Evolutionary conservation across 768 basidiomycete species (phyloP), one percentile per base, ranked within the genome.

Genomic region (Amanita molliuscula): DNA sequence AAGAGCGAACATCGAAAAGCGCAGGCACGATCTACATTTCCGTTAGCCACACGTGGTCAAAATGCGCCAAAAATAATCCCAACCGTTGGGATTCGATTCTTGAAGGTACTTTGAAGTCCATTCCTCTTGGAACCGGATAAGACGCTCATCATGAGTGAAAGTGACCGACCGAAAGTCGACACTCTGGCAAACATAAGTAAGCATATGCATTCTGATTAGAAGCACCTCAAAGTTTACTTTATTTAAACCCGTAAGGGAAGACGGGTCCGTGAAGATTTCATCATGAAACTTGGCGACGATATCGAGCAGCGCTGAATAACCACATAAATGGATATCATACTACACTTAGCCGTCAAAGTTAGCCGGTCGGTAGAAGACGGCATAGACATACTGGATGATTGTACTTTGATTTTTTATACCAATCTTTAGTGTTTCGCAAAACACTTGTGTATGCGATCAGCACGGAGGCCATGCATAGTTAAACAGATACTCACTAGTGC

Each of bases 321-420:
- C 82, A 57, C 84, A 88, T 21, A 88, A 67, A 53, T 88, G 85
- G 40, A 88, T 67, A 57, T 89, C 86, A 58, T 81, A 83, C 84
- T 87, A 48, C 16, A 11, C 2, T 76, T 7, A 37, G n/a, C 45
- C 33, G 54, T 51, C 10, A 57, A 35, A 35, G n/a, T n/a, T 40
- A 20, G 34, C n/a, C 11, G 20, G 23, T 20, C 15, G 38, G 25
- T 16, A 11, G 37, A 46, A n/a, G 13, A 33, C 23, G 44, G 25
- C 18, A 44, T 21, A 18, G 15, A 58, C 68, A 41, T 57, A 83
- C 84, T 44, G 72, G 63, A 58, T 73, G 72, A 55, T 81, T 81
- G 59, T 79, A 79, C 59, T 70, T 68, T 2, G 81, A 86, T 53
- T 71, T 76, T 61, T 75, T 82, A 61, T 88, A 89, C 86, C 86